Percentiles rank a stretch among this genome's conserved stretches.
phyloP scores from a whole-genome alignment of 2,329 filamentous ascomycete species.

The Sporothrix dimorphospora region DNA sequence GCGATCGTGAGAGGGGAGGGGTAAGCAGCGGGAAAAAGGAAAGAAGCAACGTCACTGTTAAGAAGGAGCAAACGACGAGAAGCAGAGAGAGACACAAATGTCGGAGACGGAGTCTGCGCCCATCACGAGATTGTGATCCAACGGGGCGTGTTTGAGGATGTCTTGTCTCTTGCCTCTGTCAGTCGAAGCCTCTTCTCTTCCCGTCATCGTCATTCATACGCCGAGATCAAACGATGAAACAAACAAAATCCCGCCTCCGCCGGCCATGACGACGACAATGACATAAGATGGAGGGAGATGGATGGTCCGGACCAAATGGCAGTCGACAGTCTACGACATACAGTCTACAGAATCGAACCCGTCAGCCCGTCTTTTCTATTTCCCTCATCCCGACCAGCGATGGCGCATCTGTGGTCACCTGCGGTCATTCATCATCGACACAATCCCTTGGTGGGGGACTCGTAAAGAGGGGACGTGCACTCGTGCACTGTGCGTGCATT shows the following conservation, averaged over 20 bases:
- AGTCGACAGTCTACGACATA: too few species aligned
- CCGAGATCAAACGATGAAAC: neutral
- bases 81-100: neutral
- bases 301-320: too few species aligned
- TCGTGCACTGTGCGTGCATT: conserved; percentile 13
- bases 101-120: neutral
- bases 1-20: neutral
- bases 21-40: too few species aligned
- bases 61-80: neutral
- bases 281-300: neutral
- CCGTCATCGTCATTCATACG: too few species aligned
- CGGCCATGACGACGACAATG: neutral
- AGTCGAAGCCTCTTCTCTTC: neutral
- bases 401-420: neutral
- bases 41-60: neutral
- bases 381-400: neutral
- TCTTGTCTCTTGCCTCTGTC: neutral
- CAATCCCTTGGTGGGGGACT: neutral
- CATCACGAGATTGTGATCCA: neutral
- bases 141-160: neutral
- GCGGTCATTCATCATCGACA: neutral
- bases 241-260: neutral
- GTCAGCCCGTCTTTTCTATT: neutral
- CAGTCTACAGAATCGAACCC: too few species aligned
- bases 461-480: neutral